Conservation (phyloP, 805 yeast species). For the Schwanniomyces sp. region DNA sequence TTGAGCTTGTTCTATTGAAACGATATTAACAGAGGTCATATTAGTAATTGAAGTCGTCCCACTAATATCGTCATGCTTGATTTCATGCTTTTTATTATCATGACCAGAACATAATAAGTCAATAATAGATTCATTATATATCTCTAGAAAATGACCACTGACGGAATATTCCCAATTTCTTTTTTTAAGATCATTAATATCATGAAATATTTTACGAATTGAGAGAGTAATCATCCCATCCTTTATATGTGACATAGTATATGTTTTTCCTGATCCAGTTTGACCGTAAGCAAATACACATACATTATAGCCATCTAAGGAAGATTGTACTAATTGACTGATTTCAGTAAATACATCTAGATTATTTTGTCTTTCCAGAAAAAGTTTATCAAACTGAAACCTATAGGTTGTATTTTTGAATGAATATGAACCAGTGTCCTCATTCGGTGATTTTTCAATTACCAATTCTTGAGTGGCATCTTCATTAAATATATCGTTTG, state of each 20-base stretch:
- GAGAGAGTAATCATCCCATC: slow-evolving; percentile 86
- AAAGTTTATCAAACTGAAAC: slow-evolving; percentile 80
- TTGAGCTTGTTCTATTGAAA: slow-evolving; percentile 48
- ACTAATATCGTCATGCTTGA: slow-evolving; percentile 61
- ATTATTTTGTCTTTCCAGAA: slow-evolving; percentile 55
- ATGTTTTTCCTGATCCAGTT: slow-evolving; percentile 93
- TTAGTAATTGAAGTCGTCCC: slow-evolving; percentile 64
- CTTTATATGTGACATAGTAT: slow-evolving; percentile 70
- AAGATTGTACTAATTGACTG: slow-evolving; percentile 74
- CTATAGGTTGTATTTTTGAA: slow-evolving; percentile 16
- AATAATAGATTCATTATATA: slow-evolving; percentile 78
- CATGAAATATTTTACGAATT: slow-evolving; percentile 64
- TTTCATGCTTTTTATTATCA: slow-evolving; percentile 52
- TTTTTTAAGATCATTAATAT: slow-evolving; percentile 45
- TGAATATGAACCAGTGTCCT: slow-evolving; percentile 5
- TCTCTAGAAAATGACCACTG: slow-evolving; percentile 79
- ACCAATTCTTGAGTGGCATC: slow-evolving; percentile 36
- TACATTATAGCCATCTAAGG: slow-evolving; percentile 86
- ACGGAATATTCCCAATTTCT: slow-evolving; percentile 65
- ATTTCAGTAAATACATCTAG: slow-evolving; percentile 75
- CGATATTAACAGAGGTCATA: slow-evolving; percentile 49
- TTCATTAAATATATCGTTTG: slow-evolving; percentile 27
- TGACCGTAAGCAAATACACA: slow-evolving; percentile 97
- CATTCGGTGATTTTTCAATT: slow-evolving; percentile 16
- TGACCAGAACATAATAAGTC: slow-evolving; percentile 54